phyloP scores from a whole-genome alignment of 345 rosid species.

The Euphorbia peplus region DNA sequence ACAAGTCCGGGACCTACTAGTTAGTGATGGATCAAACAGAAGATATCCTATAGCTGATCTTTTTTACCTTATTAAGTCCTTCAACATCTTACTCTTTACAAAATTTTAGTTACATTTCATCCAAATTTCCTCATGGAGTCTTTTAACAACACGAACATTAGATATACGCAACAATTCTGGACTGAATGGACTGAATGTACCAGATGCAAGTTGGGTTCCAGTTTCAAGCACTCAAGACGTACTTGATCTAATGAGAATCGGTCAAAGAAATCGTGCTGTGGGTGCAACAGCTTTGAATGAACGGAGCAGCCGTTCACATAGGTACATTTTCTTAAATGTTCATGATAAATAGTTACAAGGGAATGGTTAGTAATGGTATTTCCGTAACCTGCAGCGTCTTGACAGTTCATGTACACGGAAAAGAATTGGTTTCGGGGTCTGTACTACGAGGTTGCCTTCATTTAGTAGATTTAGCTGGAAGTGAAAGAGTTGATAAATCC shows the following conservation, averaged over 20 bases:
- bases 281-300: constrained; percentile 98
- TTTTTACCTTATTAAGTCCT: neutral
- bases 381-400: constrained; percentile 49
- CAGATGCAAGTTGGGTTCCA: constrained; percentile 88
- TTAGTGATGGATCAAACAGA: constrained; percentile 80
- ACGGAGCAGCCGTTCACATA: constrained; percentile 95
- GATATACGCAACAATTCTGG: constrained; percentile 92
- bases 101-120: neutral
- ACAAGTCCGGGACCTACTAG: constrained; percentile 90
- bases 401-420: constrained; percentile 91
- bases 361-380: neutral
- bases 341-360: neutral
- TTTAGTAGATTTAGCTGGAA: constrained; percentile 96
- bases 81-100: neutral
- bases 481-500: constrained; percentile 94
- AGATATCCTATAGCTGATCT: constrained; percentile 65
- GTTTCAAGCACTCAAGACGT: constrained; percentile 84
- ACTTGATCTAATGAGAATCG: constrained; percentile 86
- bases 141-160: constrained; percentile 66
- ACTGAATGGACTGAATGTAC: constrained; percentile 92
- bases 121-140: constrained; percentile 17
- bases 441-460: constrained; percentile 86
- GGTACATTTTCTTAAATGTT: constrained; percentile 36
- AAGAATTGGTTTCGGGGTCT: constrained; percentile 77
- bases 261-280: constrained; percentile 89